These are phyloP conservation scores for Akanthomyces uredinophilus DNA, from an alignment of 2,329 filamentous ascomycete genomes.

Conservation along the genomic window DNA sequence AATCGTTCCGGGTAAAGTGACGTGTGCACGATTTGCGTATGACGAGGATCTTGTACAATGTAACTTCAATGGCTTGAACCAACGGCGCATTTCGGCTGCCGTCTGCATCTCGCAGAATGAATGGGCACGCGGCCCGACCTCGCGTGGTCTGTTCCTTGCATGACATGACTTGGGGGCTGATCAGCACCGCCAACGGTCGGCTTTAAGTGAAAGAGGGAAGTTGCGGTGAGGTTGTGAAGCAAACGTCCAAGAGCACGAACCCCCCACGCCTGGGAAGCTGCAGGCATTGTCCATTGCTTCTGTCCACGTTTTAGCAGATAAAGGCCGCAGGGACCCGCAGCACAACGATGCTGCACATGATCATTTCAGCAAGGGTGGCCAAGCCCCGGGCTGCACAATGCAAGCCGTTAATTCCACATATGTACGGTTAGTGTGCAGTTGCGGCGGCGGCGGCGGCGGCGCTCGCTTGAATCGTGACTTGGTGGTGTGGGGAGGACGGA, in stretches of 20 bases:
- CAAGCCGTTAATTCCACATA: conserved; percentile 1
- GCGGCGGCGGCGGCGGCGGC: conserved; percentile 8
- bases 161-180: neutral
- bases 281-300: conserved; percentile 2
- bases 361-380: conserved; percentile 4
- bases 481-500: neutral
- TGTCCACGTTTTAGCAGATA: conserved; percentile 1
- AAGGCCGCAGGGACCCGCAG: conserved; percentile 2
- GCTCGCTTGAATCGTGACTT: conserved; percentile 12
- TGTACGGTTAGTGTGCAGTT: neutral
- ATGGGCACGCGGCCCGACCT: neutral
- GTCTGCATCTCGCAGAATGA: neutral
- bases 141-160: neutral
- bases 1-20: neutral
- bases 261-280: neutral
- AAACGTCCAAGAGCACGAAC: neutral
- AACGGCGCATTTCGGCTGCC: neutral
- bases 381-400: neutral
- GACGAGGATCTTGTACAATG: neutral
- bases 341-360: conserved; percentile 12
- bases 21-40: neutral
- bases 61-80: neutral
- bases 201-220: neutral
- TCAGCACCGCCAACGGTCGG: neutral
- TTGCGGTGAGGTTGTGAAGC: conserved; percentile 9